Percentiles rank a stretch among this genome's conserved stretches.
Evolutionary conservation across 1,139 yeast species (phyloP).

Genomic region (Lodderomyces orthopsilosis): DNA sequence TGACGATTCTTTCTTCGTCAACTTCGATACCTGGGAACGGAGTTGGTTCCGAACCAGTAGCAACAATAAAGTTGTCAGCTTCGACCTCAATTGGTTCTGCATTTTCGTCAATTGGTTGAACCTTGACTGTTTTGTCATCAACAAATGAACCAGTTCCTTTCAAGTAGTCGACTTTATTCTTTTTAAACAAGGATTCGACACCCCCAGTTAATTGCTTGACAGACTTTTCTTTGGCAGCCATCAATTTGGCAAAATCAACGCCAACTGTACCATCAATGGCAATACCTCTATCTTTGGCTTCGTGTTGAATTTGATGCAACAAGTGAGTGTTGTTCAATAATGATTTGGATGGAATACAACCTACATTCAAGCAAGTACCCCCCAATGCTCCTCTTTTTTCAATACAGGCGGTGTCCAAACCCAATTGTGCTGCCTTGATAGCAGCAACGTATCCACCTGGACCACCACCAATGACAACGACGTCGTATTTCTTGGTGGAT

Average conservation of each 20-base stretch:
- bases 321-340: conserved; percentile 90
- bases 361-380: conserved; percentile 97
- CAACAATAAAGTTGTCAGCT: conserved; percentile 88
- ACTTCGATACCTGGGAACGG: conserved; percentile 98
- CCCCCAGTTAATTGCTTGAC: conserved; percentile 91
- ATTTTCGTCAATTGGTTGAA: conserved; percentile 89
- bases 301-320: conserved; percentile 85
- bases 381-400: conserved; percentile 96
- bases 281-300: conserved; percentile 85
- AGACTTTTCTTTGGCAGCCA: conserved; percentile 88
- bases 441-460: conserved; percentile 99
- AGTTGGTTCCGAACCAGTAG: conserved; percentile 97
- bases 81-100: conserved; percentile 58
- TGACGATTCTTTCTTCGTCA: conserved; percentile 96
- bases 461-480: conserved; percentile 97
- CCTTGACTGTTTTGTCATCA: conserved; percentile 74
- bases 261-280: conserved; percentile 71
- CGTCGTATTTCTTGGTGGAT: conserved; percentile 68
- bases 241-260: conserved; percentile 75
- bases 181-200: conserved; percentile 90
- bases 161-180: conserved; percentile 90
- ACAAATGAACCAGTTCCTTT: conserved; percentile 91
- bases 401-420: conserved; percentile 90
- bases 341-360: conserved; percentile 98
- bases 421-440: conserved; percentile 96